Evolutionary conservation across 495 filamentous ascomycete genomes (phyloP), one percentile per base, ranked within the genome.

Genomic region (Talaromyces stipitatus): DNA sequence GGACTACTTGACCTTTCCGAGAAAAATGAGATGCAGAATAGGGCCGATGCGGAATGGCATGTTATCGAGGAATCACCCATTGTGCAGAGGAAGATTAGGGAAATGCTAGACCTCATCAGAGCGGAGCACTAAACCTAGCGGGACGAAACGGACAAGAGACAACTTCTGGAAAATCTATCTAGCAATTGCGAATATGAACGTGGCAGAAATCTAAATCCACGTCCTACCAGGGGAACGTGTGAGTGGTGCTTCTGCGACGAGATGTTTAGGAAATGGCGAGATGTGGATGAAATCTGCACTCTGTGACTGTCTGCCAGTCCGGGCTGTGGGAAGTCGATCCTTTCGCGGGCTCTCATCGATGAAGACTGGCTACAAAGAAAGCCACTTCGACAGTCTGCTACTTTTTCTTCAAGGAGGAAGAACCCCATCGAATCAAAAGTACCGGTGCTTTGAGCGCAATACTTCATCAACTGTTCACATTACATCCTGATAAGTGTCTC

Each of bases 251-350:
- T 68, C 28, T 16, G 52, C 4, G 58, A 76, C 24, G 16, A 64
- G 8, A 58, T 32, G 28, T 72, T 72, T 47, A 56, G 26, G 7
- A 50, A 52, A 4, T 77, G 69, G 73, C 63, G 61, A 7, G 54
- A 71, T 4, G 58, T 36, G 16, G 27, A 58, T 12, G 12, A 32
- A 2, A 64, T 69, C 8, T 58, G 59, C 57, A 58, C 76, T 9
- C 60, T 78, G n/a, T 76, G 67, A 71, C 59, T 78, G 11, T 67
- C 72, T 12, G 74, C 74, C 8, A 66, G 61, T 45, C 71, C 72
- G 14, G 72, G 72, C 6, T 74, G 69, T 54, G 71, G 74, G 8
- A 76, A 76, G 36, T 76, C 73, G 14, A 70, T 77, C 8, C 58
- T 74, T n/a, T 58, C 72, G 23, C 50, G 57, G 32, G 56, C 55